Evolutionary conservation across 2,329 filamentous ascomycete species (phyloP), one percentile per base, ranked within the genome.

Genomic region (Fusarium fujikuroi): DNA sequence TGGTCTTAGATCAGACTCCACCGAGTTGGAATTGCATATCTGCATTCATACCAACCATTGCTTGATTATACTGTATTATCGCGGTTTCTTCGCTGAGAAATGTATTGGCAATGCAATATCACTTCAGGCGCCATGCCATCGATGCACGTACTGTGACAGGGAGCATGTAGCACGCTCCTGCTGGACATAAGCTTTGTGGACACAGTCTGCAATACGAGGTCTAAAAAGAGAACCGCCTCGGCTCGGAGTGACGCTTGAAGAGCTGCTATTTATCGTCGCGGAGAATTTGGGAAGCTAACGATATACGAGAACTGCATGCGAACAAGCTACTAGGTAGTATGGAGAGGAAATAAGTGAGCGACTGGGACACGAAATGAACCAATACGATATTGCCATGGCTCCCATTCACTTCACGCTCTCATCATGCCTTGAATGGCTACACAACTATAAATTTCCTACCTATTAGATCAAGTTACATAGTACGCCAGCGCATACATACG

Each of bases 1-100:
- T 72, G 75, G 50, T 77, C 72, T 76, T 72, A 70, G 70, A 62
- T 76, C 69, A 74, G 69, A 76, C 60, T 64, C 56, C 28, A 43
- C 44, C 53, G 19, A 49, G 32, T 47, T 36, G 32, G 71, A 47
- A 52, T 66, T 75, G 49, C 69, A 76, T 69, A 52, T 36, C n/a
- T 52, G 30, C 49, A 52, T 25, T 21, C n/a, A 19, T 36, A 49
- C 60, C 40, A 60, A 50, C 39, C 52, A 50, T 64, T 42, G 49
- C 56, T 72, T 50, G 25, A 36, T 40, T 37, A 42, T 46, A 47
- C 37, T 49, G 69, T 30, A 50, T 36, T 23, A 42, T 52, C 23
- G 21, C 39, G 19, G 11, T 53, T 73, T 39, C 39, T 65, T 46
- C 28, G 43, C 58, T 42, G 37, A 66, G 57, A 49, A 53, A 66